Evolutionary conservation across 2,329 filamentous ascomycete species (phyloP).

Genomic region (Trichoderma aggressivum): DNA sequence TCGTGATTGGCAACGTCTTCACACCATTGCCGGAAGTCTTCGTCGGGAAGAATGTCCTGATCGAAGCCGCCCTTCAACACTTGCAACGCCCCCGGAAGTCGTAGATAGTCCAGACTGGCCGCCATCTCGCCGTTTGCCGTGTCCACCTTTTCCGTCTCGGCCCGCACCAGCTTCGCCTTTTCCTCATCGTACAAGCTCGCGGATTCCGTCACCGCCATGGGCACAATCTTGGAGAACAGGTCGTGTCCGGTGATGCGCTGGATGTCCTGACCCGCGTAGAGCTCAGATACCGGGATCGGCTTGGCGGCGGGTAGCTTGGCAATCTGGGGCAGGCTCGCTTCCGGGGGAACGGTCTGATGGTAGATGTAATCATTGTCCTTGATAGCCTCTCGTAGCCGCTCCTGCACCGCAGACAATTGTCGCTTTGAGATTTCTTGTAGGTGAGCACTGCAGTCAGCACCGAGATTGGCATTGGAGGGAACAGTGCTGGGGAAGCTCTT

Average conservation of each 20-base stretch:
- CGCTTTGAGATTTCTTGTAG: conserved; percentile 81
- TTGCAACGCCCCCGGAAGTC: conserved; percentile 82
- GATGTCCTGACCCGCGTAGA: conserved; percentile 96
- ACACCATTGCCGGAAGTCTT: conserved; percentile 92
- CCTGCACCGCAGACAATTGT: conserved; percentile 75
- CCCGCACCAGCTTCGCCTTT: conserved; percentile 91
- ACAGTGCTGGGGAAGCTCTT: conserved; percentile 77
- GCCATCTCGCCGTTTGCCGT: conserved; percentile 94
- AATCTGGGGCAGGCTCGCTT: conserved; percentile 76
- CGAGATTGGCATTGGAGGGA: conserved; percentile 77
- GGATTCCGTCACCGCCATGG: conserved; percentile 91
- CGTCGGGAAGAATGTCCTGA: conserved; percentile 81
- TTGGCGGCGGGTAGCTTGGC: conserved; percentile 93
- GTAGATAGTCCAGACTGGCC: conserved; percentile 88
- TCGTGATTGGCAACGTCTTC: conserved; percentile 86
- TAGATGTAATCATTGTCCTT: conserved; percentile 99
- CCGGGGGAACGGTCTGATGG: conserved; percentile 83
- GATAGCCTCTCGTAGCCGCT: conserved; percentile 69
- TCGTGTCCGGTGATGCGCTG: conserved; percentile 95
- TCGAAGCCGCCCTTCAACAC: conserved; percentile 91
- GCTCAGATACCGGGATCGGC: conserved; percentile 91
- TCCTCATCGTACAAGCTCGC: conserved; percentile 98
- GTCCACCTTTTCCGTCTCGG: conserved; percentile 90
- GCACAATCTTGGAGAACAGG: conserved; percentile 94
- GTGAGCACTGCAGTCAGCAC: conserved; percentile 69